Evolutionary conservation across 495 filamentous ascomycete genomes (phyloP).

Genomic region (Zalerion maritima): DNA sequence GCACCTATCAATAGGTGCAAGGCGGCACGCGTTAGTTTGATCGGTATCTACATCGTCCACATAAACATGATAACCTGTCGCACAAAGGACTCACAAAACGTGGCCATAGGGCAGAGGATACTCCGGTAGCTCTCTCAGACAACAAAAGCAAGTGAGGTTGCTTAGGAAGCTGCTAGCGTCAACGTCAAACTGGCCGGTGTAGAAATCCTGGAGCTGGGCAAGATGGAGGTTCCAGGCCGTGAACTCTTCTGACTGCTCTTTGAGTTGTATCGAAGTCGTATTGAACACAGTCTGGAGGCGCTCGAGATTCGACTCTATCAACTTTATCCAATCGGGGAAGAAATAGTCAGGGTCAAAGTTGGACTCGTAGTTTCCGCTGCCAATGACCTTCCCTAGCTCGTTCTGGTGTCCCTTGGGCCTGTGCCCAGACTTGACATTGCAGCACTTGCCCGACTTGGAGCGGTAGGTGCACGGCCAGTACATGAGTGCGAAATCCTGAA

Average conservation of each 20-base stretch:
- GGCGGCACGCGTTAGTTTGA: no score
- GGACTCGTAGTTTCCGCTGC: constrained; percentile 29
- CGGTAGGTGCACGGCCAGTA: constrained; percentile 34
- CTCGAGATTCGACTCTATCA: constrained; percentile 13
- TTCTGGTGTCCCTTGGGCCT: constrained; percentile 36
- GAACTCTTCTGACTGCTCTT: constrained; percentile 2
- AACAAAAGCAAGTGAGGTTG: constrained; percentile 39
- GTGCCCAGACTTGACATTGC: constrained; percentile 29
- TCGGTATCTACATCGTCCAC: no score
- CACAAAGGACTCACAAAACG: constrained; percentile 37
- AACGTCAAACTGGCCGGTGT: constrained; percentile 8
- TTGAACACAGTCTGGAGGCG: constrained; percentile 8
- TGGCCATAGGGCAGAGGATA: constrained; percentile 44
- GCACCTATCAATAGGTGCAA: constrained; percentile 8
- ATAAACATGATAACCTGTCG: no score
- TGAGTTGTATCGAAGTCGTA: neutral
- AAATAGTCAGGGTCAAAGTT: constrained; percentile 23
- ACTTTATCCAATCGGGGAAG: constrained; percentile 15
- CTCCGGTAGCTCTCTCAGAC: constrained; percentile 35
- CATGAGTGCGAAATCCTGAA: constrained; percentile 33
- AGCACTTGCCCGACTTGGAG: constrained; percentile 21
- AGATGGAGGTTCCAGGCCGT: constrained; percentile 18
- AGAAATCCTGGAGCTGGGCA: constrained; percentile 15
- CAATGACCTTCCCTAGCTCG: constrained; percentile 30
- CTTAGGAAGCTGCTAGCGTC: constrained; percentile 10